These are phyloP conservation scores for Mortierella polycephala DNA, from an alignment of 371 early-diverging fungal genomes.

Conservation along the genomic window DNA sequence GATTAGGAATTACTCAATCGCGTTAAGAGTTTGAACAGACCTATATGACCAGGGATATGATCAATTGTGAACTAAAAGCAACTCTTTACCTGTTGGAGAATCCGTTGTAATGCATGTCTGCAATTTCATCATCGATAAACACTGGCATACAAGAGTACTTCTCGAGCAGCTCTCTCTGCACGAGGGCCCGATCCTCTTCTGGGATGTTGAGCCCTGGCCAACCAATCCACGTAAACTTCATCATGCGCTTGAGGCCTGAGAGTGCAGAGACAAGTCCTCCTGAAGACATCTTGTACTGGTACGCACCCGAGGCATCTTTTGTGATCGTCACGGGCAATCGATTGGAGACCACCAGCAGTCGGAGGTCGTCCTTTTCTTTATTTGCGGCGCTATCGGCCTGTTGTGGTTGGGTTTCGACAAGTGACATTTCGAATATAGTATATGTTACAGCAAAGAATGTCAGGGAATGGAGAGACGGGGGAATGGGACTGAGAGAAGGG, in stretches of 20 bases:
- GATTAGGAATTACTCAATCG: background rate
- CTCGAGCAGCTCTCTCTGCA: slow-evolving; percentile 77
- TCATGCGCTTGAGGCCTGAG: slow-evolving; percentile 92
- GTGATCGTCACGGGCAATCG: slow-evolving; percentile 98
- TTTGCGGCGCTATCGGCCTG: background rate
- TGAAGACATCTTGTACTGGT: slow-evolving; percentile 88
- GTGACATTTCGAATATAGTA: slow-evolving; percentile 7
- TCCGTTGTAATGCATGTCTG: slow-evolving; percentile 98
- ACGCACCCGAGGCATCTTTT: slow-evolving; percentile 69
- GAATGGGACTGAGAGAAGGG: background rate
- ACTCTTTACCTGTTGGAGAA: slow-evolving; percentile 92
- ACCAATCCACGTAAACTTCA: slow-evolving; percentile 99
- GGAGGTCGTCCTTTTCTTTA: slow-evolving; percentile 54
- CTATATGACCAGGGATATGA: slow-evolving; percentile 24
- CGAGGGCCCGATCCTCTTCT: slow-evolving; percentile 79
- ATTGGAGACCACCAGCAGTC: slow-evolving; percentile 99
- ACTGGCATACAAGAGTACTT: slow-evolving; percentile 96
- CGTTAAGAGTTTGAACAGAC: background rate
- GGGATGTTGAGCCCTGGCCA: slow-evolving; percentile 96
- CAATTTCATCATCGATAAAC: slow-evolving; percentile 95
- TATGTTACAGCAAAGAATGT: background rate
- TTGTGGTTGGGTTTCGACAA: slow-evolving; percentile 4
- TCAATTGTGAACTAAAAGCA: background rate
- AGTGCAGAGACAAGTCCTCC: slow-evolving; percentile 99
- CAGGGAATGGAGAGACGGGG: background rate